These are phyloP conservation scores for Xylariomycetidae sp. DNA, from an alignment of 2,329 filamentous ascomycete species.

Conservation along the genomic window DNA sequence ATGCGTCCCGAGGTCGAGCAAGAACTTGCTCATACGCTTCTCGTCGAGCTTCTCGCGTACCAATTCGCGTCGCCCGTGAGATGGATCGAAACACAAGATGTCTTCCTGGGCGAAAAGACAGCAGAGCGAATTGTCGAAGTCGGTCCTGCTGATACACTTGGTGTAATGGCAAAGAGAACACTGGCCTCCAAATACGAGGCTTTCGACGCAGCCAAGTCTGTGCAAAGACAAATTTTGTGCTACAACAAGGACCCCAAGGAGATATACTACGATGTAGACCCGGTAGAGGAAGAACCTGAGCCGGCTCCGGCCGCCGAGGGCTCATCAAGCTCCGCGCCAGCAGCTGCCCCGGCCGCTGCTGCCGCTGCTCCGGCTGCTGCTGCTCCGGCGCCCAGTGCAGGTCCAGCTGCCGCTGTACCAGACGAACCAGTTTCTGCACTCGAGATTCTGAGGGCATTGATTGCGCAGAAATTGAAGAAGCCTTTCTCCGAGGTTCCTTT, in stretches of 20 bases:
- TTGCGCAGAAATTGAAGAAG: slow-evolving; percentile 98
- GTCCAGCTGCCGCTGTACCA: slow-evolving; percentile 78
- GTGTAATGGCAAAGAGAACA: slow-evolving; percentile 95
- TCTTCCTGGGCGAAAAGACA: slow-evolving; percentile 91
- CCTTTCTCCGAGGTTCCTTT: slow-evolving; percentile 79
- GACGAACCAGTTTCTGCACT: slow-evolving; percentile 84
- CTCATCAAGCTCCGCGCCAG: slow-evolving; percentile 33
- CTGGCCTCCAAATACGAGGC: slow-evolving; percentile 96
- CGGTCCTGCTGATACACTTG: slow-evolving; percentile 91
- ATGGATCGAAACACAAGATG: slow-evolving; percentile 99
- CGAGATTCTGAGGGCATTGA: slow-evolving; percentile 81
- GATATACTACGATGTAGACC: slow-evolving; percentile 98
- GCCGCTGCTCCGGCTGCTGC: slow-evolving; percentile 44
- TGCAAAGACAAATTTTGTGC: slow-evolving; percentile 95
- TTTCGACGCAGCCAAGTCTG: slow-evolving; percentile 92
- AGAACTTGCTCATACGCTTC: slow-evolving; percentile 95
- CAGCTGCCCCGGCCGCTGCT: slow-evolving; percentile 45
- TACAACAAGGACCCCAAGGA: slow-evolving; percentile 99
- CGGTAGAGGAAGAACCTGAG: slow-evolving; percentile 82
- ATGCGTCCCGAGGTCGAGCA: slow-evolving; percentile 99
- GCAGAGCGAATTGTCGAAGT: slow-evolving; percentile 98
- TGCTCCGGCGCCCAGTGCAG: slow-evolving; percentile 62
- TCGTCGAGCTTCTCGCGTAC: slow-evolving; percentile 97
- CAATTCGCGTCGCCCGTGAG: slow-evolving; percentile 97
- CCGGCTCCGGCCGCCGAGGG: slow-evolving; percentile 42